Conservation (phyloP, 2,329 filamentous ascomycete genomes). For the Hysterium pulicare region DNA sequence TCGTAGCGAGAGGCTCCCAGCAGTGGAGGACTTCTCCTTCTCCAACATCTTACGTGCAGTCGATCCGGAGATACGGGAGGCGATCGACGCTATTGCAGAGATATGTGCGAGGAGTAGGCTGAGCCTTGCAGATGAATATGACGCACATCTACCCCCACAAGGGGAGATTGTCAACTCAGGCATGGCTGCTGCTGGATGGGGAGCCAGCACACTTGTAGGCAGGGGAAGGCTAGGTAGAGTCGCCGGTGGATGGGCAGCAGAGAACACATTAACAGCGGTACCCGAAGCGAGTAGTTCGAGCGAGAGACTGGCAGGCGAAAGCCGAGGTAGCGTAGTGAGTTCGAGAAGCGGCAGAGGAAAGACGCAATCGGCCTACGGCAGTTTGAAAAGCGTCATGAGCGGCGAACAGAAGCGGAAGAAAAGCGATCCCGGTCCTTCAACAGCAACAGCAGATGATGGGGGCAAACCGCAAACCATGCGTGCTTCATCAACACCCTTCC, state of each 20-base stretch:
- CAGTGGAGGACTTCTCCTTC: slow-evolving; percentile 54
- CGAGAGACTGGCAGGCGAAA: slow-evolving; percentile 35
- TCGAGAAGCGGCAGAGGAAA: slow-evolving; percentile 2
- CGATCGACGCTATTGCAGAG: slow-evolving; percentile 60
- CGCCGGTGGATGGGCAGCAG: slow-evolving; percentile 33
- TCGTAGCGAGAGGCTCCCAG: slow-evolving; percentile 36
- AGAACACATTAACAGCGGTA: slow-evolving; percentile 44
- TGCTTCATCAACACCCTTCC: slow-evolving; percentile 22
- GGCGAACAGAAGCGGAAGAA: slow-evolving; percentile 14
- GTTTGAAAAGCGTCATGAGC: slow-evolving; percentile 38
- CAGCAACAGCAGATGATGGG: slow-evolving; percentile 12
- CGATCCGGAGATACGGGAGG: slow-evolving; percentile 56
- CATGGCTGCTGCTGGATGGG: slow-evolving; percentile 20
- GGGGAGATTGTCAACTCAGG: slow-evolving; percentile 50
- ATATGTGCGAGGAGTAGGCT: slow-evolving; percentile 60
- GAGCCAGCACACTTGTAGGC: slow-evolving; percentile 26
- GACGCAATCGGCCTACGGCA: slow-evolving; percentile 37
- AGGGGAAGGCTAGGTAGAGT: slow-evolving; percentile 28
- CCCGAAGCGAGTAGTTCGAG: slow-evolving; percentile 49
- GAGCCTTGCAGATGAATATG: slow-evolving; percentile 61
- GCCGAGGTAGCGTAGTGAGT: slow-evolving; percentile 9
- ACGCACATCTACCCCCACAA: slow-evolving; percentile 59
- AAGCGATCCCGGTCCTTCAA: not conserved
- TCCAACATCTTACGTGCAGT: slow-evolving; percentile 55
- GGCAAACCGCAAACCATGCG: slow-evolving; percentile 9